Conservation (phyloP, 768 basidiomycete species). For the Rhodotorula graminis region DNA sequence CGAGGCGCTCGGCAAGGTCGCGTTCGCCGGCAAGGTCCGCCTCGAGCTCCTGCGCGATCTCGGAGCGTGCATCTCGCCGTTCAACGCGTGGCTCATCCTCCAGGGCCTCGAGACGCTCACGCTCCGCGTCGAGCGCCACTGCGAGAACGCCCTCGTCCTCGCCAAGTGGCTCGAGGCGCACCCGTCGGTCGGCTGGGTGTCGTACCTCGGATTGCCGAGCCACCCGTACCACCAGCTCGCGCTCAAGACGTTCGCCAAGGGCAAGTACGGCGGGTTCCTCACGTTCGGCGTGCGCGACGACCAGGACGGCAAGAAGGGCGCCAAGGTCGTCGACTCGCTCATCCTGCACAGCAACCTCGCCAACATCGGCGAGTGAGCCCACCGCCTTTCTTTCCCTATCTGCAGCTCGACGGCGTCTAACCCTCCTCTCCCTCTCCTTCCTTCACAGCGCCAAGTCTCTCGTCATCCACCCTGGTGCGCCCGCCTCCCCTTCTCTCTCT, state of each 20-base stretch:
- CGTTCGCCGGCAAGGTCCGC: conserved; percentile 66
- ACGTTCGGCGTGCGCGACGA: conserved; percentile 55
- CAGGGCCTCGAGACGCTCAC: conserved; percentile 62
- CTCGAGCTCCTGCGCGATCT: conserved; percentile 47
- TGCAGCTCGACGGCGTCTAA: too few relatives aligned
- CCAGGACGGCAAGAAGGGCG: neutral
- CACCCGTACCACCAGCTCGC: conserved; percentile 64
- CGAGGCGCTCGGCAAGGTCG: conserved; percentile 61
- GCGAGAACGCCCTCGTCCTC: conserved; percentile 64
- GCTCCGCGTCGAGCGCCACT: conserved; percentile 66
- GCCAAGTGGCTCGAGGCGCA: conserved; percentile 65
- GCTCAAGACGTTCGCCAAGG: conserved; percentile 41
- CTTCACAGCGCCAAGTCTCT: conserved; percentile 58
- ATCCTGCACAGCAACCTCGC: conserved; percentile 60
- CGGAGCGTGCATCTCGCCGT: conserved; percentile 13
- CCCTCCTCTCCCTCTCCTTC: neutral
- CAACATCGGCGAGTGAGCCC: conserved; percentile 42
- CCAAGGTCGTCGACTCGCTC: conserved; percentile 61
- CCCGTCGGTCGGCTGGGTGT: conserved; percentile 65
- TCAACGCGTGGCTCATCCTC: conserved; percentile 43
- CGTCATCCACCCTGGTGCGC: conserved; percentile 52
- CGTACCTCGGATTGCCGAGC: conserved; percentile 63
- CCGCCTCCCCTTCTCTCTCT: neutral
- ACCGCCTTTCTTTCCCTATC: too few relatives aligned
- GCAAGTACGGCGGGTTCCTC: conserved; percentile 63